Percentiles rank a stretch among this genome's conserved stretches.
phyloP scores from a whole-genome alignment of 768 basidiomycete genomes.

The Pisolithus microcarpus region DNA sequence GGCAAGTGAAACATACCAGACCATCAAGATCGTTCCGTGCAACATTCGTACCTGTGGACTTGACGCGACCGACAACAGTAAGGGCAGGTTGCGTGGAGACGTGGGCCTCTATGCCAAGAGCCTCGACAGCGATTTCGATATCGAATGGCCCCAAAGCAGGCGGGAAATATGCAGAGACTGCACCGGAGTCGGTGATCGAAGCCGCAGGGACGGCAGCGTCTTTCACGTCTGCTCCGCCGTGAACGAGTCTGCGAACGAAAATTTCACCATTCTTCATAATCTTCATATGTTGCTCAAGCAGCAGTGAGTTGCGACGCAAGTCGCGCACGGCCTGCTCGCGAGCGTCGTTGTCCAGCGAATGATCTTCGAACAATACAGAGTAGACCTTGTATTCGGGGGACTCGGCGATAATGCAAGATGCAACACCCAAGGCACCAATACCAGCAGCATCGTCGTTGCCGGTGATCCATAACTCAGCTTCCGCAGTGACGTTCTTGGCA shows the following conservation, averaged over 20 bases:
- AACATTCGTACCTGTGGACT: conserved; percentile 10
- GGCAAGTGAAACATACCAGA: conserved; percentile 1
- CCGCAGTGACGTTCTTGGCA: conserved; percentile 16
- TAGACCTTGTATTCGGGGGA: conserved; percentile 24
- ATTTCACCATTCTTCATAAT: conserved; percentile 20
- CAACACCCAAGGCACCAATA: conserved; percentile 24
- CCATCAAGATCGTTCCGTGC: conserved; percentile 3
- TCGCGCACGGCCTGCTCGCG: conserved; percentile 20
- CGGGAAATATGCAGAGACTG: conserved; percentile 16
- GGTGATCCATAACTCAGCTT: conserved; percentile 23
- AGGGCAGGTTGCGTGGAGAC: conserved; percentile 9
- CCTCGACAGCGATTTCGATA: conserved; percentile 14
- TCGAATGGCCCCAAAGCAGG: conserved; percentile 11
- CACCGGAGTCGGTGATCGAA: conserved; percentile 7
- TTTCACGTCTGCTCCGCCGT: conserved; percentile 20
- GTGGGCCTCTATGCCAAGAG: conserved; percentile 6
- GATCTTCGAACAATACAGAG: conserved; percentile 25
- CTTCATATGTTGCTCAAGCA: conserved; percentile 25
- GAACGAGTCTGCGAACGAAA: conserved; percentile 23
- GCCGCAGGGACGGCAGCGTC: conserved; percentile 7
- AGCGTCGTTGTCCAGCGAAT: conserved; percentile 14
- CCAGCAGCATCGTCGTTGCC: conserved; percentile 25
- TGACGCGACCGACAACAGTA: conserved; percentile 14
- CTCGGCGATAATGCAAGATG: conserved; percentile 23
- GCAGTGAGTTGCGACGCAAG: conserved; percentile 19